These are phyloP conservation scores for Halenospora varia DNA, from an alignment of 495 filamentous ascomycete genomes.

Conservation along the genomic window DNA sequence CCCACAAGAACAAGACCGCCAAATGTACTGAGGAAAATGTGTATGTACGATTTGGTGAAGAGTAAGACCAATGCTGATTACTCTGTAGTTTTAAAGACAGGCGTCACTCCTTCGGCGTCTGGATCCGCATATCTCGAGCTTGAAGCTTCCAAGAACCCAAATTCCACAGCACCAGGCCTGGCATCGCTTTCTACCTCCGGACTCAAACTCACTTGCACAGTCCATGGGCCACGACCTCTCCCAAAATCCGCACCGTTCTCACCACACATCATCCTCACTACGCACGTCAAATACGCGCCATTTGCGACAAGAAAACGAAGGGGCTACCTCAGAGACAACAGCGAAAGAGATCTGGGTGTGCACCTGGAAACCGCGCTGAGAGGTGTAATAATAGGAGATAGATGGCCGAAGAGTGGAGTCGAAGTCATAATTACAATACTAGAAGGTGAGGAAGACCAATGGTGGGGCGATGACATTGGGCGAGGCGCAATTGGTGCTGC, in stretches of 20 bases:
- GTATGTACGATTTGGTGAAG: constrained; percentile 47
- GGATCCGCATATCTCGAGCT: constrained; percentile 95
- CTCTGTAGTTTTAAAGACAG: constrained; percentile 76
- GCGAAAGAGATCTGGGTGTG: constrained; percentile 83
- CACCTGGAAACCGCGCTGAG: constrained; percentile 88
- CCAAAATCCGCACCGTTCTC: constrained; percentile 86
- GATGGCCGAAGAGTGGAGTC: constrained; percentile 95
- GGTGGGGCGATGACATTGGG: constrained; percentile 45
- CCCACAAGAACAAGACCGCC: constrained; percentile 49
- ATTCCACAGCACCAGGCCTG: constrained; percentile 43
- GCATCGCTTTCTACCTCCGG: constrained; percentile 48
- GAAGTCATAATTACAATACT: constrained; percentile 89
- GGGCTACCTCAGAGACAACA: constrained; percentile 81
- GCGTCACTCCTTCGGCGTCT: constrained; percentile 86
- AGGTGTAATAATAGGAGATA: constrained; percentile 83
- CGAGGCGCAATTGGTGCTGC: constrained; percentile 20
- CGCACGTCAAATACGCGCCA: constrained; percentile 92
- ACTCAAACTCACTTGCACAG: constrained; percentile 84
- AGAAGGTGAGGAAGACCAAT: constrained; percentile 77
- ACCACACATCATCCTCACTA: constrained; percentile 83
- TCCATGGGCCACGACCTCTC: constrained; percentile 89
- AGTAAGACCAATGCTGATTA: constrained; percentile 9
- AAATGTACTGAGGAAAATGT: constrained; percentile 74
- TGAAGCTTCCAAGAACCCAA: constrained; percentile 49
- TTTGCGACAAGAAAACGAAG: constrained; percentile 80